These are phyloP conservation scores for Daedaleopsis sinensis DNA, from an alignment of 768 basidiomycete genomes.

Conservation along the genomic window DNA sequence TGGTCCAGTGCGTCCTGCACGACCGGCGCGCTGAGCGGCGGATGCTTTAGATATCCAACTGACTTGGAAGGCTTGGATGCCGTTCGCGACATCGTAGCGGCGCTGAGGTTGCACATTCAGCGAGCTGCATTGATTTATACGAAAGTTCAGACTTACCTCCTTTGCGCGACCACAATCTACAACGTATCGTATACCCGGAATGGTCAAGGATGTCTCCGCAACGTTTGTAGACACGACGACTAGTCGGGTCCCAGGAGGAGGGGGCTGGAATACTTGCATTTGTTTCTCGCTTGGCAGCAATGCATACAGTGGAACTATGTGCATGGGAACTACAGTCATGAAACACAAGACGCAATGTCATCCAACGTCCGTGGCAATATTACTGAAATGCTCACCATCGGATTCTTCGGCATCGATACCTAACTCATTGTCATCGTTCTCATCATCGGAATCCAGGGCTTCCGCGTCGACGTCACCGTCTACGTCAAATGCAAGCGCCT, in stretches of 20 bases:
- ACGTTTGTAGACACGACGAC: slow-evolving; percentile 97
- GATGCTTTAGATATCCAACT: slow-evolving; percentile 96
- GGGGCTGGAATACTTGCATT: slow-evolving; percentile 87
- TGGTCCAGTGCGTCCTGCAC: slow-evolving; percentile 96
- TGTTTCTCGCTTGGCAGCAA: slow-evolving; percentile 92
- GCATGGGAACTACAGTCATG: slow-evolving; percentile 74
- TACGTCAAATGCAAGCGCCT: slow-evolving; percentile 68
- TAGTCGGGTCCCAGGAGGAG: slow-evolving; percentile 79
- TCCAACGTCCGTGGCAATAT: too few relatives aligned
- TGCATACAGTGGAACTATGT: slow-evolving; percentile 93
- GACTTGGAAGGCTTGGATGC: slow-evolving; percentile 91
- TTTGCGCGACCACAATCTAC: slow-evolving; percentile 95
- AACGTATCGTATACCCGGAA: slow-evolving; percentile 97
- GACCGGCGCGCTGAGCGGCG: slow-evolving; percentile 90
- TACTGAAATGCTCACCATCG: slow-evolving; percentile 56
- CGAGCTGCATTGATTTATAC: slow-evolving; percentile 1
- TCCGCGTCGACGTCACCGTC: slow-evolving; percentile 74
- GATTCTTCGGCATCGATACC: slow-evolving; percentile 66
- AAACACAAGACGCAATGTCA: neutral
- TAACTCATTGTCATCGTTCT: slow-evolving; percentile 56
- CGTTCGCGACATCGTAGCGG: slow-evolving; percentile 76
- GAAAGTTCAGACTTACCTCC: slow-evolving; percentile 55
- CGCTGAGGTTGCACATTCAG: slow-evolving; percentile 49
- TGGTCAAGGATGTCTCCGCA: slow-evolving; percentile 96
- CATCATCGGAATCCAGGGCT: slow-evolving; percentile 74